Evolutionary conservation across 345 rosid species (phyloP), one percentile per base, ranked within the genome.

Genomic region (Raphanus raphanistrum): DNA sequence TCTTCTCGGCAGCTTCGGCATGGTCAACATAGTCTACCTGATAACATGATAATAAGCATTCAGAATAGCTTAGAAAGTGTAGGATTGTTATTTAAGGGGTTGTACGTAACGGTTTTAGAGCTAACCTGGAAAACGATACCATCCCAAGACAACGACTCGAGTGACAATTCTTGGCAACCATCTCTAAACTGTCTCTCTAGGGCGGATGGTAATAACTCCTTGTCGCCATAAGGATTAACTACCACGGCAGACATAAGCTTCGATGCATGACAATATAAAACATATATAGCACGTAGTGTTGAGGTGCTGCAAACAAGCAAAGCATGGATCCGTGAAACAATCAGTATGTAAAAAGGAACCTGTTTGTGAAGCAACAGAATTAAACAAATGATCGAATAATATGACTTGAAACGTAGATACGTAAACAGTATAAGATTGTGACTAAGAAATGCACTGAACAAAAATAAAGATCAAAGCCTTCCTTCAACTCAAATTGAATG

Each of bases 161-260:
- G 72, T 68, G 87, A 90, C 84, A 89, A 75, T 55, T 90, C 85
- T 71, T 75, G 87, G 79, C 98, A 90, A 76, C 97, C 91, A 84
- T 94, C 97, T 76, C 86, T 88, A 77, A 88, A 90, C 82, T 94
- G 96, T 79, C 80, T 88, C 79, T 94, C 95, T 43, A 94, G 90
- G 78, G 89, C 82, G 80, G 89, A 77, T 73, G 91, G 73, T 11
- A 88, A 82, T 75, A 90, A 48, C 63, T 90, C 97, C 87, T 87
- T 86, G 77, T 82, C 85, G 55, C 80, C 88, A 77, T 83, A 86
- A 82, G 90, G 90, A 80, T 82, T 87, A 78, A 94, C 97, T 41
- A 90, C 90, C 80, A 89, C 89, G 65, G 88, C 88, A 77, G 82
- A 79, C 68, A 92, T 60, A 41, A 80, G 71, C 79, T 85, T 80